These are phyloP conservation scores for Malassezia sympodialis DNA, from an alignment of 1,284 basidiomycete genomes.

Conservation along the genomic window DNA sequence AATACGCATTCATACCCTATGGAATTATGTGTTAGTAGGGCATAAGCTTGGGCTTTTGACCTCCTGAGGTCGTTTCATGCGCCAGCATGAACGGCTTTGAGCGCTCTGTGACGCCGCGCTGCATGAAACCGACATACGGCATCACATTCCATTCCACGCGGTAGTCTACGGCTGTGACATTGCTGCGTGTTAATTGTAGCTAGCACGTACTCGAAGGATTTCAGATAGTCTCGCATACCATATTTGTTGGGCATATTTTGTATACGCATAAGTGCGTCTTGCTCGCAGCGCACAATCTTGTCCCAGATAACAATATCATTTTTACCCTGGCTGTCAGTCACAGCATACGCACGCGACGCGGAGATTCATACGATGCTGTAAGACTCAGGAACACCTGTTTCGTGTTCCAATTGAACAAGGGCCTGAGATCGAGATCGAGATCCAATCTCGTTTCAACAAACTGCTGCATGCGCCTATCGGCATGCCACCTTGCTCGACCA, in stretches of 20 bases:
- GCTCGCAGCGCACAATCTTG: conserved; percentile 66
- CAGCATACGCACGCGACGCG: conserved; percentile 24
- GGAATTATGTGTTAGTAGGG: conserved; percentile 3
- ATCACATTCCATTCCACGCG: conserved; percentile 76
- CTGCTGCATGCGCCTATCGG: conserved; percentile 34
- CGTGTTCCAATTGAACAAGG: conserved; percentile 85
- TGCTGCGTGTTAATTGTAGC: conserved; percentile 14
- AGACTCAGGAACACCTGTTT: conserved; percentile 69
- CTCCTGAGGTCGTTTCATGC: conserved; percentile 11
- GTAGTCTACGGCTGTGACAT: conserved; percentile 56
- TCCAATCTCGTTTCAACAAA: conserved; percentile 28
- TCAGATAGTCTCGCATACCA: conserved; percentile 64
- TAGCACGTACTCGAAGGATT: conserved; percentile 63
- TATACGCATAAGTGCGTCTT: conserved; percentile 62
- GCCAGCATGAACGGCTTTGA: neutral
- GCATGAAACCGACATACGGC: conserved; percentile 70
- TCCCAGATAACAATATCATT: conserved; percentile 86
- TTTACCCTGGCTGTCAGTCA: conserved; percentile 53
- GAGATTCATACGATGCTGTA: conserved; percentile 23
- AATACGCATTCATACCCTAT: conserved; percentile 4
- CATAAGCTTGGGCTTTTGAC: neutral
- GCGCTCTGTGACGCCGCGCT: conserved; percentile 13
- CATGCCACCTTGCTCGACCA: conserved; percentile 26
- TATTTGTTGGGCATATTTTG: conserved; percentile 67
- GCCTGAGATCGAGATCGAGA: conserved; percentile 57